A percentile compares a stretch with the other conserved stretches of the same genome.
These are phyloP conservation scores for Saccharomycopsis schoenii DNA, from an alignment of 805 yeast genomes.

Conservation along the genomic window DNA sequence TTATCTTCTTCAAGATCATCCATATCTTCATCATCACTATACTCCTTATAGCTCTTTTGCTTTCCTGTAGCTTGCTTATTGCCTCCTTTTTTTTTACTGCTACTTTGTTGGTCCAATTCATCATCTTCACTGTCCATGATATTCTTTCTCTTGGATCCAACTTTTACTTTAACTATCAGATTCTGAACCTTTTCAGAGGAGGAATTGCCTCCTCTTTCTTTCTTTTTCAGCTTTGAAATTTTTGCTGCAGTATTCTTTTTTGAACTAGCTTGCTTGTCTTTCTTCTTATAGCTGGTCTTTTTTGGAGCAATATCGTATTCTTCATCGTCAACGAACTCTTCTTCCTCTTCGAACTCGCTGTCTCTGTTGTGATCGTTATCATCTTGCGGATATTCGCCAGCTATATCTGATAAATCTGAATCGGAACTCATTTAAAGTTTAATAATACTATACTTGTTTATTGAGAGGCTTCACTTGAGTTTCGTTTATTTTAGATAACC, in stretches of 20 bases:
- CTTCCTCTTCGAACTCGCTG: conserved; percentile 6
- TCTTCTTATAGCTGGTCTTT: conserved; percentile 10
- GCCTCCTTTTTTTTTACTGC: background rate
- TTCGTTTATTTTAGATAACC: too few relatives aligned
- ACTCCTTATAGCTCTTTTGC: conserved; percentile 6
- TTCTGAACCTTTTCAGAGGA: background rate
- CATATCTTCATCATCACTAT: conserved; percentile 24
- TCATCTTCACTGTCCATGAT: conserved; percentile 11
- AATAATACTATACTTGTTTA: background rate
- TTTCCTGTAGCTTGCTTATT: background rate
- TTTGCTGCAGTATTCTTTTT: background rate
- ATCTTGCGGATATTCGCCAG: background rate
- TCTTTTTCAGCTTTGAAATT: background rate
- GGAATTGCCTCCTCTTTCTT: background rate
- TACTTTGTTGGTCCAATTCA: background rate
- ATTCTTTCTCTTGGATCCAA: background rate
- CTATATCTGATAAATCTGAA: background rate
- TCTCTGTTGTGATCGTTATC: conserved; percentile 5
- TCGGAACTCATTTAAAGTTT: background rate
- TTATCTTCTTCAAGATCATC: conserved; percentile 19
- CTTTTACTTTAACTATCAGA: conserved; percentile 4
- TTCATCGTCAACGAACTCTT: conserved; percentile 3
- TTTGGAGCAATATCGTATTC: conserved; percentile 2
- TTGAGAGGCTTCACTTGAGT: too few relatives aligned
- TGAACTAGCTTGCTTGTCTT: conserved; percentile 1